Base-by-base conservation (phyloP, 805 yeast genomes). In the Candida chauliodis region DNA sequence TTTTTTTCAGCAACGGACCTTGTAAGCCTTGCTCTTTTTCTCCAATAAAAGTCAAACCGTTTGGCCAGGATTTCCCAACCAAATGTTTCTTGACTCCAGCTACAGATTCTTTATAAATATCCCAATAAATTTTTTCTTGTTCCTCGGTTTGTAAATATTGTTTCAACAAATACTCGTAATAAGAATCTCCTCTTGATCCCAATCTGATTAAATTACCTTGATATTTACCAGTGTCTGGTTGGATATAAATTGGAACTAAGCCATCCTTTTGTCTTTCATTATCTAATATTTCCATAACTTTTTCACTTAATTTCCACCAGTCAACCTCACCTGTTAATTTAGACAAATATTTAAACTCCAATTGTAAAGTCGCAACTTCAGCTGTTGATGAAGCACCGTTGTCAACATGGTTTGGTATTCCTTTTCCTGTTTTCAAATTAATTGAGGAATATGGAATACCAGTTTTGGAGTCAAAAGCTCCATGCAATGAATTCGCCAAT, bases 101-200 rank as follows among this genome's bases (percentile, higher is more conserved):
- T 29, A 84, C 81, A 0, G 95, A 69, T 56, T 84, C 85, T 46
- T 79, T 75, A 59, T 88, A 90, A 81, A 89, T 78, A 10, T 76
- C 75, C 51, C 78, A 66, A 59, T 87, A 89, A 8, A 83, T 55
- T 2, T 61, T 60, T 46, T 79, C 84, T 43, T 67, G 58, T 52
- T 76, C 75, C 40, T 71, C 71, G 2, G 96, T 87, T 58, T 85
- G 90, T 47, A 90, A 61, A 52, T 83, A 86, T 60, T 88, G 96
- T 58, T 89, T 89, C 47, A 89, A 68, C 31, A 90, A 66, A 56
- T 88, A 88, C 62, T 90, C 96, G 55, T 90, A 89, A 57, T 89
- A 90, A 0, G 96, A 86, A 60, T 89, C 97, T 34, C 96, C 97
- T 49, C 96, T 72, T 1, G 95, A 84, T 0, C 97, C 97, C 40